These are phyloP conservation scores for Catenaria anguillulae DNA, from an alignment of 371 early-diverging fungal species.

Conservation along the genomic window DNA sequence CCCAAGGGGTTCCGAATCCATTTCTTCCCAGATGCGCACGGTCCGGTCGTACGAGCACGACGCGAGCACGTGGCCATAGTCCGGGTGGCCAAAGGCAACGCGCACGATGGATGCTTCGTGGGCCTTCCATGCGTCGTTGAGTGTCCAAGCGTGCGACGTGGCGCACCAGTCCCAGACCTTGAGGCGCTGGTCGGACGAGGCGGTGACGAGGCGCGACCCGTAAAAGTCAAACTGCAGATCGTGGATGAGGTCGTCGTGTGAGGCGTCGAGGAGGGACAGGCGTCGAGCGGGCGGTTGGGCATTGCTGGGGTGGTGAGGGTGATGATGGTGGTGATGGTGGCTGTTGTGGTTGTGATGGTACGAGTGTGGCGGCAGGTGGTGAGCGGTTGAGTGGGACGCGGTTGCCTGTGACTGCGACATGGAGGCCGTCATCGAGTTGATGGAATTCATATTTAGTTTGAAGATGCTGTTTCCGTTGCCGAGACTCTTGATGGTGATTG, in stretches of 20 bases:
- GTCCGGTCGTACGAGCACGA: conserved; percentile 81
- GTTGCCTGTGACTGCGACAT: too few species aligned
- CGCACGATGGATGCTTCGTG: conserved; percentile 75
- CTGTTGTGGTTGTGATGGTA: too few species aligned
- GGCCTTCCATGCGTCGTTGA: conserved; percentile 77
- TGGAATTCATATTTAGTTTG: too few species aligned
- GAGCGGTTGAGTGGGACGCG: too few species aligned
- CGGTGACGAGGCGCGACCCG: conserved; percentile 72
- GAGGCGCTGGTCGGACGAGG: conserved; percentile 78
- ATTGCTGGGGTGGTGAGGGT: too few species aligned
- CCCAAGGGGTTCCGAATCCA: conserved; percentile 10
- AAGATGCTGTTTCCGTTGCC: too few species aligned
- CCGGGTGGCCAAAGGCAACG: conserved; percentile 83
- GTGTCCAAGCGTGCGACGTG: conserved; percentile 49
- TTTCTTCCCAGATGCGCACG: conserved; percentile 74
- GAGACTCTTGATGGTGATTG: too few species aligned
- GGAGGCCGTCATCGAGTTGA: too few species aligned
- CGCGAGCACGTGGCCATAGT: conserved; percentile 81
- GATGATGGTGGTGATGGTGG: too few species aligned
- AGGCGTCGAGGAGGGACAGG: conserved; percentile 22
- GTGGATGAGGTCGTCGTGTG: conserved; percentile 88
- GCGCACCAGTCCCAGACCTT: conserved; percentile 83
- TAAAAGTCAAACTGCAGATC: conserved; percentile 82
- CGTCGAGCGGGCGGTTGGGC: too few species aligned
- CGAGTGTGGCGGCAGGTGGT: too few species aligned